These are phyloP conservation scores for Ambispora gerdemannii DNA, from an alignment of 192 early-diverging fungal genomes.

Conservation along the genomic window DNA sequence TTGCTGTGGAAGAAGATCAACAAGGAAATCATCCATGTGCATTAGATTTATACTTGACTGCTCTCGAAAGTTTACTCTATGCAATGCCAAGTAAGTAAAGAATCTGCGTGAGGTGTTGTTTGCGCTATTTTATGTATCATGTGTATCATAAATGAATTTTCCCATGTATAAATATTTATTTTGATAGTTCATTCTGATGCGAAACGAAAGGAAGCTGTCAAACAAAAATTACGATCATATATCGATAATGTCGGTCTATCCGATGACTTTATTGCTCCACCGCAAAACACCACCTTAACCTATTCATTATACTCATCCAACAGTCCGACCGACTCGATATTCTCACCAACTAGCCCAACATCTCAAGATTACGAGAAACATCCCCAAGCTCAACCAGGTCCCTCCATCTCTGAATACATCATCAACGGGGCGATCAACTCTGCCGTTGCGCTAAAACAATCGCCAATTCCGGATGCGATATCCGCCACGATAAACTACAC, in stretches of 20 bases:
- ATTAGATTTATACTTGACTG: conserved; percentile 37
- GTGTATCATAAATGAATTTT: background rate
- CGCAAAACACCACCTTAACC: too few species aligned
- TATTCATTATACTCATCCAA: too few species aligned
- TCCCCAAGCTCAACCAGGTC: too few species aligned
- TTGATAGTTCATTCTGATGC: conserved; percentile 15
- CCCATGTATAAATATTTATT: background rate
- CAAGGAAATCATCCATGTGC: conserved; percentile 38
- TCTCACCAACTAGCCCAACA: background rate
- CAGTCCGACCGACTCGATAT: background rate
- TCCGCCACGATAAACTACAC: conserved; percentile 36
- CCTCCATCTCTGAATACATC: conserved; percentile 28
- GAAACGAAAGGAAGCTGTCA: background rate
- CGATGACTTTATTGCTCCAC: background rate
- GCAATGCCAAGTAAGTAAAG: conserved; percentile 40
- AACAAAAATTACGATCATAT: background rate
- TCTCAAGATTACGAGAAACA: too few species aligned
- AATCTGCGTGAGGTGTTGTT: too few species aligned
- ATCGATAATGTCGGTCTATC: background rate
- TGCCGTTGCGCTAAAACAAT: conserved; percentile 54
- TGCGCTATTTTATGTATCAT: background rate
- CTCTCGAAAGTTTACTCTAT: conserved; percentile 38
- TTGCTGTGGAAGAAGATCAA: conserved; percentile 42
- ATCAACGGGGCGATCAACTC: conserved; percentile 45
- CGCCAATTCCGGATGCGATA: conserved; percentile 53